Base-by-base conservation (phyloP, 169 alveolate species). In the Eimeria tenella region DNA sequence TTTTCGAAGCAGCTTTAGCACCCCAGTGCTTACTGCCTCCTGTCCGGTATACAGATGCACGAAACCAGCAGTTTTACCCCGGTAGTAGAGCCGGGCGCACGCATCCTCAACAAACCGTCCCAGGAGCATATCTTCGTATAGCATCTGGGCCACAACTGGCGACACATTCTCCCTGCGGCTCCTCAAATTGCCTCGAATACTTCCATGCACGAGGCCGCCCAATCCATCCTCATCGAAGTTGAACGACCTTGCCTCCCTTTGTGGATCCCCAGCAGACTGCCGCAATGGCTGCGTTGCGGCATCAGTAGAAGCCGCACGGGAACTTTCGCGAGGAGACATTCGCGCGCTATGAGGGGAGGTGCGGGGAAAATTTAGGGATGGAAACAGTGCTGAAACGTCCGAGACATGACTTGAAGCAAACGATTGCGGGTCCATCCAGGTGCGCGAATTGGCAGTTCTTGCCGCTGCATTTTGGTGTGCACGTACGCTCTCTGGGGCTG, bases 31-130 rank as follows among this genome's bases (percentile, higher is more conserved):
- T 73, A 97, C 96, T 62, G 98, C 98, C 93, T 97, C 99, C 96
- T 97, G 97, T 17, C 99, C 99, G 81, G 97, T 98, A 93, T 97
- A 97, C 63, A 97, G 95, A 86, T 97, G 99, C 55, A 97, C 97
- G 90, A 97, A 97, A 53, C 99, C 99, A 93, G 98, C 97, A 65
- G 97, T 96, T 86, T 92, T 88, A 86, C 98, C 97, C 63, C 95
- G 81, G 91, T 98, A 97, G 77, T 98, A 98, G 15, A 98, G 95
- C 90, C 96, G 96, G 63, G 98, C 98, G 74, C 97, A 97, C 5
- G 97, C 97, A 77, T 97, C 97, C 94, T 98, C 99, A 68, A 96
- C 96, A 86, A 96, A 84, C 77, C 99, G 94, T 86, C 98, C 97
- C 6, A 96, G 65, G 63, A 96, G 56, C 98, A 98, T 97, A 77